Evolutionary conservation across 495 filamentous ascomycete genomes (phyloP), one percentile per base, ranked within the genome.

Genomic region (Rhizodiscina lignyota): DNA sequence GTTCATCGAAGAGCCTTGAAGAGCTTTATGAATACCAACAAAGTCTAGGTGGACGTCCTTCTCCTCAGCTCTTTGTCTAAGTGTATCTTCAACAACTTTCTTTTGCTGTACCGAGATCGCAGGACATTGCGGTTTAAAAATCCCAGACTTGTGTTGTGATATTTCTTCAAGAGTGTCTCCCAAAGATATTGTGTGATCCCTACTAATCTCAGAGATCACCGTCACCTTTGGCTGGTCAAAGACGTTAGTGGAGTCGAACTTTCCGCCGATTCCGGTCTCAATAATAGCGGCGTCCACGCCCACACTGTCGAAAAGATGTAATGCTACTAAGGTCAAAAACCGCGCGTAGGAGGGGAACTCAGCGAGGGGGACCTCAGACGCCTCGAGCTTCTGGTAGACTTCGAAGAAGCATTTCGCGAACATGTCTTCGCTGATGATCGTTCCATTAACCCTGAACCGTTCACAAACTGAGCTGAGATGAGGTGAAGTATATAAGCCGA

Each of bases 61-160:
- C 36, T 91, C 81, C 4, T 51, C 46, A 1, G 87, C 89, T 26
- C 91, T 68, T 21, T 76, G 52, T 19, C 61, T 43, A 10, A 97
- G 56, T 4, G 96, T 83, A 17, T 66, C 53, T 32, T 77, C 53
- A 0, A 85, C 89, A 10, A 49, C 57, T 1, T 66, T 54, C 0
- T 63, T 58, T 51, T 97, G 89, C 12, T 72, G 70, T 6, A 79
- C 71, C 1, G 77, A 81, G 37, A 92, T 89, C 2, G 72, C 79
- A 4, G 72, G 67, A 5, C 62, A 62, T 0, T 68, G 73, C 1
- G 51, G 18, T 52, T 96, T 97, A 61, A 94, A 77, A 34, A 96
- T 87, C 10, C 89, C 89, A 11, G 70, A 81, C 54, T 97, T 96
- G 49, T 97, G 87, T 91, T 89, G 96, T 3, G 91, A 86, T 40